These are phyloP conservation scores for Eimeria necatrix DNA, from an alignment of 169 alveolate genomes.

Conservation along the genomic window DNA sequence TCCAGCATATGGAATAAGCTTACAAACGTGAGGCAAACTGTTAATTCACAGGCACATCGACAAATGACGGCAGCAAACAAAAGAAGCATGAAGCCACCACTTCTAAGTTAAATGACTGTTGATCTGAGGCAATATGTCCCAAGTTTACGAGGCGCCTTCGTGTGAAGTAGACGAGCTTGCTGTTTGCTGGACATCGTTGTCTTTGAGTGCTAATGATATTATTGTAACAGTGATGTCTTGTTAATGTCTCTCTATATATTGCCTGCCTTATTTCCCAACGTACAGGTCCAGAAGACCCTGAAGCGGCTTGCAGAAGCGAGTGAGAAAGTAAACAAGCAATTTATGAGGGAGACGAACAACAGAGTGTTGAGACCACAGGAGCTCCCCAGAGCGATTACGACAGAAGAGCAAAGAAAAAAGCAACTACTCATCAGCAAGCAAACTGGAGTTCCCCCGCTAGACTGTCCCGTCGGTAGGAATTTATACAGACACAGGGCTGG, in stretches of 20 bases:
- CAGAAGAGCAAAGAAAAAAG: background rate
- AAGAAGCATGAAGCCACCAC: too few relatives aligned
- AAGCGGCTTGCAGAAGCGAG: constrained; percentile 32
- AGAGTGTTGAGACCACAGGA: constrained; percentile 73
- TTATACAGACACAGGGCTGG: too few relatives aligned
- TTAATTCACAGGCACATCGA: too few relatives aligned
- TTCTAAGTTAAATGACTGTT: too few relatives aligned
- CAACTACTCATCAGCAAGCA: constrained; percentile 18
- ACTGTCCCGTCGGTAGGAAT: constrained; percentile 65
- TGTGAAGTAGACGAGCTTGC: too few relatives aligned
- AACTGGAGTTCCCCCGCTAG: constrained; percentile 35
- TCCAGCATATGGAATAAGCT: constrained; percentile 64
- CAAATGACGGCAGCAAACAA: too few relatives aligned
- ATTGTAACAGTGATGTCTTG: background rate
- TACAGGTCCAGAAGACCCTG: constrained; percentile 43
- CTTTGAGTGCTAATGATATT: too few relatives aligned
- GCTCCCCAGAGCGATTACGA: constrained; percentile 18
- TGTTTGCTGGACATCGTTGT: too few relatives aligned
- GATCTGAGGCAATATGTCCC: too few relatives aligned
- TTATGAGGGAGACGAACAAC: constrained; percentile 68
- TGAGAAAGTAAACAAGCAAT: background rate
- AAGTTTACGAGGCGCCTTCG: too few relatives aligned
- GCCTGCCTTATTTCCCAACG: background rate
- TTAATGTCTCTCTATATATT: background rate
- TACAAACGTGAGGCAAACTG: constrained; percentile 13